phyloP scores from a whole-genome alignment of 1,284 basidiomycete species.

The Rhodotorula sp. region DNA sequence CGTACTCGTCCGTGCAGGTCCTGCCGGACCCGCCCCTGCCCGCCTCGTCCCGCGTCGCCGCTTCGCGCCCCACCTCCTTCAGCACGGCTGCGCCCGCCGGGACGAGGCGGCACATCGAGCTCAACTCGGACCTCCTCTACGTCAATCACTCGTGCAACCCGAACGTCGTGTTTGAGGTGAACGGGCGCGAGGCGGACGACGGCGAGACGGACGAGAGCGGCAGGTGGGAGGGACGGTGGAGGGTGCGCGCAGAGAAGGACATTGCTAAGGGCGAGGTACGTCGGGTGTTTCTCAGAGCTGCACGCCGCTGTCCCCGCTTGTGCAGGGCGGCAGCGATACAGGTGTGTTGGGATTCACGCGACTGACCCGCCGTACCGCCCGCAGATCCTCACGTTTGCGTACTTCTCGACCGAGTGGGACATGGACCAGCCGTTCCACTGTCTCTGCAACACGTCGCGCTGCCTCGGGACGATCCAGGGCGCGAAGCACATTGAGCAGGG shows the following conservation, averaged over 20 bases:
- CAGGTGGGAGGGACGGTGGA: conserved; percentile 27
- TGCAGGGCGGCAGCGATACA: neutral
- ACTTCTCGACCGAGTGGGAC: conserved; percentile 70
- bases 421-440: conserved; percentile 69
- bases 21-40: conserved; percentile 38
- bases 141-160: conserved; percentile 71
- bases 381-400: conserved; percentile 60
- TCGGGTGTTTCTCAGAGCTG: neutral
- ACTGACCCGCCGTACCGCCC: neutral
- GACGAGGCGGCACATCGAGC: conserved; percentile 57
- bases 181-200: conserved; percentile 21
- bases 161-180: conserved; percentile 61
- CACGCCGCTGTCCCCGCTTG: no score
- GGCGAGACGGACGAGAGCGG: conserved; percentile 19
- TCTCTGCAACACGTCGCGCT: conserved; percentile 56
- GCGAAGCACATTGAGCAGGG: conserved; percentile 50
- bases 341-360: neutral
- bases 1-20: conserved; percentile 44
- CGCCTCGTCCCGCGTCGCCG: neutral
- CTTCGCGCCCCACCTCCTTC: conserved; percentile 13
- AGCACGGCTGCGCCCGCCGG: conserved; percentile 4
- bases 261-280: conserved; percentile 54
- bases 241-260: conserved; percentile 52
- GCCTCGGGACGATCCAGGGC: conserved; percentile 54
- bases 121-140: conserved; percentile 67